A percentile compares a stretch with the other conserved stretches of the same genome.
Conservation (phyloP, 2,329 filamentous ascomycete genomes). For the Sporothrix brunneoviolacea region DNA sequence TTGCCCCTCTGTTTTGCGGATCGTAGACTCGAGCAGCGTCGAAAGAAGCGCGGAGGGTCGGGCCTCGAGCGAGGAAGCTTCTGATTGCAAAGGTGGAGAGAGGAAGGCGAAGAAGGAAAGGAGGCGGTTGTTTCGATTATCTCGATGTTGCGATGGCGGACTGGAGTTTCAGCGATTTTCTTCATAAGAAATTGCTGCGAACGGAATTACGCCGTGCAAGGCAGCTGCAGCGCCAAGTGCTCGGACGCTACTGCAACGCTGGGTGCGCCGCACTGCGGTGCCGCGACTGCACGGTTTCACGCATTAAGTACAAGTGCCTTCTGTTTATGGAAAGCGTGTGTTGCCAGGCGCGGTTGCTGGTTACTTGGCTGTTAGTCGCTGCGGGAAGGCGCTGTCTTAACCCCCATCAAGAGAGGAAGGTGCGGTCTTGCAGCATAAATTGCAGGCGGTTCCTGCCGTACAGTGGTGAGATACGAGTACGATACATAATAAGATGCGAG, state of each 20-base stretch:
- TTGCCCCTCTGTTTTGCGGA: neutral
- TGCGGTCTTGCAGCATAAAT: no score
- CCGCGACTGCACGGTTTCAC: conserved; percentile 1
- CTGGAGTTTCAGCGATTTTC: conserved; percentile 12
- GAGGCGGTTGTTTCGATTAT: neutral
- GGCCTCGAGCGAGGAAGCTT: neutral
- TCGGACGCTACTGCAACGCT: neutral
- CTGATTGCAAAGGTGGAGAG: neutral
- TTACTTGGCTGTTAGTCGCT: no score
- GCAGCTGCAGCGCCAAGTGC: conserved; percentile 1
- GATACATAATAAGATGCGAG: no score
- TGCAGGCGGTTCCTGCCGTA: no score
- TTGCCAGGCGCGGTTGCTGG: conserved; percentile 6
- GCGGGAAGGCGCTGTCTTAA: no score
- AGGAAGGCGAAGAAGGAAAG: neutral
- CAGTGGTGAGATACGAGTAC: no score
- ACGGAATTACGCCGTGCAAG: neutral
- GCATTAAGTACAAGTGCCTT: neutral
- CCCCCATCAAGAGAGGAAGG: no score
- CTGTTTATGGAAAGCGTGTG: conserved; percentile 8
- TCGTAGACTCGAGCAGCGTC: no score
- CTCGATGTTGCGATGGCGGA: conserved; percentile 9
- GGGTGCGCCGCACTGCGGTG: no score
- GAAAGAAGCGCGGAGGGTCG: neutral
- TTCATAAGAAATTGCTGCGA: neutral